These are phyloP conservation scores for Cinnamomum chago DNA, from an alignment of 164 flowering plant genomes.

Conservation along the genomic window DNA sequence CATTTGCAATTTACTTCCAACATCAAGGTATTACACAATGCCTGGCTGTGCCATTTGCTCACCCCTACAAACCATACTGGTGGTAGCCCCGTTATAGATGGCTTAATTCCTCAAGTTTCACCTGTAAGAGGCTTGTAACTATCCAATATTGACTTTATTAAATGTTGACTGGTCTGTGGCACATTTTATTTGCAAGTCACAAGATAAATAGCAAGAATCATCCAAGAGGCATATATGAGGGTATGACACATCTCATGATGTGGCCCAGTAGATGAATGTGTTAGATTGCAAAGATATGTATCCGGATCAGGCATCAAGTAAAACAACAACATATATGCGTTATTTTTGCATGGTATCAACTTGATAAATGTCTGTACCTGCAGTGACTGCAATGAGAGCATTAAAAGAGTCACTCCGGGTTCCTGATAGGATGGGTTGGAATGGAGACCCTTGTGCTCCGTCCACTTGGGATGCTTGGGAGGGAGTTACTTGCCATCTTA, in stretches of 20 bases:
- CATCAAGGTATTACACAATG: neutral
- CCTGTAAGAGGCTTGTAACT: neutral
- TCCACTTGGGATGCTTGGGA: conserved; percentile 99
- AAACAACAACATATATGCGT: neutral
- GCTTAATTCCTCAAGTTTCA: neutral
- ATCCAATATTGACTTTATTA: neutral
- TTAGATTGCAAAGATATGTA: neutral
- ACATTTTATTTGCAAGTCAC: neutral
- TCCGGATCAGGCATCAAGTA: neutral
- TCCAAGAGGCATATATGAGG: neutral
- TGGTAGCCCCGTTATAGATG: neutral
- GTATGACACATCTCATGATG: neutral
- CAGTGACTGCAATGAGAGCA: conserved; percentile 84
- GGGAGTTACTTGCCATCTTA: conserved; percentile 81
- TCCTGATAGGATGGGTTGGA: conserved; percentile 99
- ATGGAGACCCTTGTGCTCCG: conserved; percentile 99
- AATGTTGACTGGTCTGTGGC: neutral
- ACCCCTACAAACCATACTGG: neutral
- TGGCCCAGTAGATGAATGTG: neutral
- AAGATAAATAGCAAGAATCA: neutral
- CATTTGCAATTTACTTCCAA: neutral
- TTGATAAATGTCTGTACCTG: conserved; percentile 5
- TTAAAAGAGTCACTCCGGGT: conserved; percentile 78
- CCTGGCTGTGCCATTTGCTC: neutral
- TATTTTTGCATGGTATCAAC: no score